Evolutionary conservation across 129 eudicot genomes (phyloP).

Genomic region (Pseudognaphalium luteoalbum): DNA sequence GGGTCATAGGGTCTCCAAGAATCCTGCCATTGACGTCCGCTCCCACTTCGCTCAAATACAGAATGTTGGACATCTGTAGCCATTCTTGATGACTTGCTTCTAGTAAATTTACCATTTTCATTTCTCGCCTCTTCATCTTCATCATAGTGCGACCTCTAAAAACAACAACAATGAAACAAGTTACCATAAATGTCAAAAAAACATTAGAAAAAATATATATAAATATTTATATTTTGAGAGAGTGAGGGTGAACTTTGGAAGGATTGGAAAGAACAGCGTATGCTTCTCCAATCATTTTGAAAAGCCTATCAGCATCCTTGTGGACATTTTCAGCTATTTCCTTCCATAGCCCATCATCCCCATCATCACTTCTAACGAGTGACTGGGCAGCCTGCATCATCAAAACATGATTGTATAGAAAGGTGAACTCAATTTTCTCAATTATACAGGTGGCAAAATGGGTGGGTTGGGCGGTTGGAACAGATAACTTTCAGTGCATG

Average conservation of each 20-base stretch:
- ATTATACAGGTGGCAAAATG: not conserved
- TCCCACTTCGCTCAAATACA: constrained; percentile 46
- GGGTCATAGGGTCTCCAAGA: constrained; percentile 44
- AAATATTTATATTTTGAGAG: too few species aligned
- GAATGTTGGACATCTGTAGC: constrained; percentile 47
- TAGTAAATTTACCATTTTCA: constrained; percentile 40
- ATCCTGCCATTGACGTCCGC: constrained; percentile 58
- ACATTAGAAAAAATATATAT: too few species aligned
- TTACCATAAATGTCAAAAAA: constrained; percentile 10
- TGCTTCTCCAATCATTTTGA: constrained; percentile 98
- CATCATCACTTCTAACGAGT: constrained; percentile 71
- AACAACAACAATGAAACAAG: constrained; percentile 25
- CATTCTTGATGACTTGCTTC: constrained; percentile 46
- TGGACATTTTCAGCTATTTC: constrained; percentile 79
- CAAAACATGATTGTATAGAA: constrained; percentile 12
- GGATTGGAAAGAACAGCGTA: constrained; percentile 91
- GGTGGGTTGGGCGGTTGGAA: not conserved
- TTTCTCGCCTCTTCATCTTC: constrained; percentile 73
- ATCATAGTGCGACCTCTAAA: constrained; percentile 75
- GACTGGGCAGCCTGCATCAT: constrained; percentile 77
- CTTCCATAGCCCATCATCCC: constrained; percentile 86
- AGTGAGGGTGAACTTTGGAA: constrained; percentile 49
- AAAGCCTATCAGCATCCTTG: constrained; percentile 89
- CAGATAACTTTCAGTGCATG: not conserved
- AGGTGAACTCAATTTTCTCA: not conserved